Evolutionary conservation across 2,329 filamentous ascomycete genomes (phyloP).

Genomic region (Peltaster fructicola): DNA sequence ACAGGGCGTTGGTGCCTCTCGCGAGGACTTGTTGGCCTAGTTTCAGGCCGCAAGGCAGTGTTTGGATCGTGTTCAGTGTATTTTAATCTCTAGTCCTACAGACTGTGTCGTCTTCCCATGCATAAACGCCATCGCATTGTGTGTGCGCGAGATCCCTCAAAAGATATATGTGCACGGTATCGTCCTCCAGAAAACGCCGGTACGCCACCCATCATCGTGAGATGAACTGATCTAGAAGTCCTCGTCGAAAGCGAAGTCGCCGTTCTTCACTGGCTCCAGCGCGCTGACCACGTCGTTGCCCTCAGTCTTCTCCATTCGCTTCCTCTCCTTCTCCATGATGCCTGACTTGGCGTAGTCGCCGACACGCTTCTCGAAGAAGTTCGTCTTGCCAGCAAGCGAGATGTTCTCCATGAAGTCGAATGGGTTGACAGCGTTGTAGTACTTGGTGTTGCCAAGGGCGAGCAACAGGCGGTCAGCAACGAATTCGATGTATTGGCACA

Average conservation of each 20-base stretch:
- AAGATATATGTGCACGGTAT: too few relatives aligned
- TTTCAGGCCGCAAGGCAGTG: too few relatives aligned
- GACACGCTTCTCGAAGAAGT: slow-evolving; percentile 99
- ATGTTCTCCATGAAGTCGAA: slow-evolving; percentile 99
- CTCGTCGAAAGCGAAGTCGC: slow-evolving; percentile 86
- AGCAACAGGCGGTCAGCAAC: slow-evolving; percentile 90
- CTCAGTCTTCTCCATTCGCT: slow-evolving; percentile 27
- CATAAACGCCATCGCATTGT: too few relatives aligned
- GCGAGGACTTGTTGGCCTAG: too few relatives aligned
- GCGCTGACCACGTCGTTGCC: slow-evolving; percentile 12
- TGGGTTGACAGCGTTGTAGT: slow-evolving; percentile 83
- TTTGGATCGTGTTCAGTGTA: too few relatives aligned
- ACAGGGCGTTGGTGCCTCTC: too few relatives aligned
- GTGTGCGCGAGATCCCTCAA: too few relatives aligned
- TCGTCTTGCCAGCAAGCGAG: slow-evolving; percentile 95
- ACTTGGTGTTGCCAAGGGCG: slow-evolving; percentile 83
- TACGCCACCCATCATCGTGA: background rate
- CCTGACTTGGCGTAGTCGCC: slow-evolving; percentile 99
- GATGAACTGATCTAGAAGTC: slow-evolving; percentile 60
- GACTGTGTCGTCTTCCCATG: too few relatives aligned
- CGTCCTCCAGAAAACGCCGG: too few relatives aligned
- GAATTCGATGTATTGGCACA: slow-evolving; percentile 99
- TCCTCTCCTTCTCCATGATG: slow-evolving; percentile 87
- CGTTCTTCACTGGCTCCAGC: slow-evolving; percentile 34
- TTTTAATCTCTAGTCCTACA: too few relatives aligned